Evolutionary conservation across 164 flowering plant genomes (phyloP).

Genomic region (Amborella trichopoda): DNA sequence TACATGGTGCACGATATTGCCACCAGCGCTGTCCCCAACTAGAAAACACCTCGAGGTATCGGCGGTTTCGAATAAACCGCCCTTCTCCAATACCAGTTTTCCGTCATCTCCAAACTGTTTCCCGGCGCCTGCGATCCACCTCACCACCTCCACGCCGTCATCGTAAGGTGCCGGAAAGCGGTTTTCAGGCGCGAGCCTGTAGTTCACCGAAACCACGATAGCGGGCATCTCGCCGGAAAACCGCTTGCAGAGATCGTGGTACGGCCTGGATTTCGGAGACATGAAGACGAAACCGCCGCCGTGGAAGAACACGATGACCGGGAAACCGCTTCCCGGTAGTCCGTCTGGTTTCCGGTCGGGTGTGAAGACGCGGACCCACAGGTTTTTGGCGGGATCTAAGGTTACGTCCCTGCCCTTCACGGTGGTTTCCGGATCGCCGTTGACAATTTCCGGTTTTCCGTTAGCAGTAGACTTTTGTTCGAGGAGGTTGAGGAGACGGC

Average conservation of each 20-base stretch:
- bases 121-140: conserved; percentile 6
- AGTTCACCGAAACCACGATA: conserved; percentile 41
- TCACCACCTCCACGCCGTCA: conserved; percentile 21
- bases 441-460: not conserved
- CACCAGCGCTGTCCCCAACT: conserved; percentile 68
- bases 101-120: too few relatives aligned
- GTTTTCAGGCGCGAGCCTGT: conserved; percentile 28
- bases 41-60: conserved; percentile 19
- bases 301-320: conserved; percentile 55
- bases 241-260: conserved; percentile 26
- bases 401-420: conserved; percentile 20
- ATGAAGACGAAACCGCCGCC: conserved; percentile 83
- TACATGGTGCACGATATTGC: conserved; percentile 46
- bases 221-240: conserved; percentile 48
- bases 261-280: conserved; percentile 59
- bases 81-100: too few relatives aligned
- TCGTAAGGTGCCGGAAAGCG: conserved; percentile 21
- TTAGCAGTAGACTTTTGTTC: not conserved
- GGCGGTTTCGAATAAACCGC: conserved; percentile 4
- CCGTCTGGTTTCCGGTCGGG: conserved; percentile 5
- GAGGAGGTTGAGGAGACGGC: not conserved
- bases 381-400: conserved; percentile 28
- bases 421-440: too few relatives aligned
- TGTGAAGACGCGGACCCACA: conserved; percentile 47
- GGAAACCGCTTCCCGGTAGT: conserved; percentile 13